These are phyloP conservation scores for Leccinum aurantiacum DNA, from an alignment of 768 basidiomycete species.

Conservation along the genomic window DNA sequence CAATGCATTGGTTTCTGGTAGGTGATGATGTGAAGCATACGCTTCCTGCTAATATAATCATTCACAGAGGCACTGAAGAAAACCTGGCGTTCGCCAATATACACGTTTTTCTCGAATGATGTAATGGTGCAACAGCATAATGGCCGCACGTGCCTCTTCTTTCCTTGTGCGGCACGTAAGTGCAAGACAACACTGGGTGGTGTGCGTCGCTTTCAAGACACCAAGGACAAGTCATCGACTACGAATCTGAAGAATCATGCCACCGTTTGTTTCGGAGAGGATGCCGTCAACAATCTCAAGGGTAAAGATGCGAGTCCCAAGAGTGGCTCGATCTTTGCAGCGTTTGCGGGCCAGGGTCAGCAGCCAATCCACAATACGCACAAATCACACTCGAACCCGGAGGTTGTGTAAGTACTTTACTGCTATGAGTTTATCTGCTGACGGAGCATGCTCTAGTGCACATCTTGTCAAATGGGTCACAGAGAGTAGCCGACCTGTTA, in stretches of 20 bases:
- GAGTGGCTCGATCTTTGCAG: background rate
- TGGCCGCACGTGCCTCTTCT: background rate
- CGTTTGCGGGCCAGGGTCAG: background rate
- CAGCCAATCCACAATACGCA: background rate
- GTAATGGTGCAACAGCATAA: background rate
- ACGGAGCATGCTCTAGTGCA: background rate
- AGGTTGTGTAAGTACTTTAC: background rate
- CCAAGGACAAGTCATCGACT: background rate
- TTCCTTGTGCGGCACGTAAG: background rate
- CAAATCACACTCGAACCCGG: background rate
- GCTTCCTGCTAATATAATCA: too few relatives aligned
- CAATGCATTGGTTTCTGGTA: too few relatives aligned
- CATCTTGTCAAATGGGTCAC: conserved; percentile 2
- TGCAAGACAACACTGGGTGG: background rate
- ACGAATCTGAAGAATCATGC: background rate
- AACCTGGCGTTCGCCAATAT: background rate
- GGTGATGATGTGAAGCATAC: too few relatives aligned
- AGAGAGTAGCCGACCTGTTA: conserved; percentile 1
- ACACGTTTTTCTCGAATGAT: background rate
- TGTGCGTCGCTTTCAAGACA: background rate
- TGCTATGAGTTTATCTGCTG: background rate
- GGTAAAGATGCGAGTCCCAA: background rate
- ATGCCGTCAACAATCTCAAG: background rate
- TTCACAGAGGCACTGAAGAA: background rate
- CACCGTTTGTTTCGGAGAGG: background rate